Conservation (phyloP, 305 asterid species). For the Fraxinus velutina region DNA sequence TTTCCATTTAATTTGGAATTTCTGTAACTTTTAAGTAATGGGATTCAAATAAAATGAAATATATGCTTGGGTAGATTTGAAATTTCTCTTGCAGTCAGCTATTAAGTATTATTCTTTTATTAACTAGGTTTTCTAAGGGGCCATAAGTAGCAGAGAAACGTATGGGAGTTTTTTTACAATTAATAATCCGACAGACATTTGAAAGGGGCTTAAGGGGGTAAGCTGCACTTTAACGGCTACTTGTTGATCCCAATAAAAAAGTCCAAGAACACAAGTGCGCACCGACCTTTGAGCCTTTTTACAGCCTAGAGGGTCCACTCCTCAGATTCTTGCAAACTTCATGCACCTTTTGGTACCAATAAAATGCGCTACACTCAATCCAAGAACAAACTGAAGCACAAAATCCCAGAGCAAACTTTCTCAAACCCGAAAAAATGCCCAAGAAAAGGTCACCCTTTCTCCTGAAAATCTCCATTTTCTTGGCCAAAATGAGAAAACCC, state of each 20-base stretch:
- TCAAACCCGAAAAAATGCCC: conserved; percentile 33
- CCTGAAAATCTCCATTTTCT: conserved; percentile 31
- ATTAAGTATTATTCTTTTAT: no score
- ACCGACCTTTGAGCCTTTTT: conserved; percentile 27
- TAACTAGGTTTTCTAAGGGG: no score
- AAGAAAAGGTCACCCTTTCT: conserved; percentile 31
- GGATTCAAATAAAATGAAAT: no score
- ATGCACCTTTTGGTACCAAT: conserved; percentile 8
- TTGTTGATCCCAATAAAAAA: conserved; percentile 23
- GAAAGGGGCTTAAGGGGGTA: not conserved
- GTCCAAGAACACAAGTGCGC: not conserved
- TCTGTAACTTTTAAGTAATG: no score
- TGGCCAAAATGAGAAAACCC: conserved; percentile 45
- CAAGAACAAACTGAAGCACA: conserved; percentile 4
- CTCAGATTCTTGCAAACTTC: conserved; percentile 8
- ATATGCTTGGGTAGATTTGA: no score
- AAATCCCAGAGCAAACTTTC: conserved; percentile 6
- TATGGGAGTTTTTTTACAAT: no score
- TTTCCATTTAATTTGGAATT: no score
- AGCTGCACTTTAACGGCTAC: conserved; percentile 31
- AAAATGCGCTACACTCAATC: not conserved
- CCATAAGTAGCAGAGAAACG: no score
- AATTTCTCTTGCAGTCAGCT: no score
- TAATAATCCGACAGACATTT: not conserved
- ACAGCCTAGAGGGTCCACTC: conserved; percentile 34